Evolutionary conservation across 2,329 filamentous ascomycete genomes (phyloP), one percentile per base, ranked within the genome.

Genomic region (Monosporascus sp.): DNA sequence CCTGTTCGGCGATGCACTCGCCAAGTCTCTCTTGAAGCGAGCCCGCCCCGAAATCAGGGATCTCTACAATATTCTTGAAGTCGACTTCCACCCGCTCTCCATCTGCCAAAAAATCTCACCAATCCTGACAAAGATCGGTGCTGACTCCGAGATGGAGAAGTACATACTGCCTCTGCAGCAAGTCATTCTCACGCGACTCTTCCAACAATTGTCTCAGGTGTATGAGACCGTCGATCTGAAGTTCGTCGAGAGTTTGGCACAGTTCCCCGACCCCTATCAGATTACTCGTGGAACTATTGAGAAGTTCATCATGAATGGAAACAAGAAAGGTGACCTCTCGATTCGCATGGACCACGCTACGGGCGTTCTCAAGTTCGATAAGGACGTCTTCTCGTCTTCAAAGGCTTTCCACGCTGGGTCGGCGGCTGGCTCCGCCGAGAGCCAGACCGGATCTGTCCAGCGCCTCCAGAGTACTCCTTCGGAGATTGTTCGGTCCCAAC

Each of bases 271-370:
- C 70, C 91, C 94, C 43, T 97, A 95, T 83, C 88, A 97, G 75
- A 91, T 97, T 62, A 88, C 84, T 59, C 86, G 89, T 51, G 85
- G 87, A 61, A 96, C 90, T 57, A 95, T 99, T 62, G 94, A 99
- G 80, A 99, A 97, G 78, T 99, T 99, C 81, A 97, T 99, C 81
- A 99, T 99, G 94, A 99, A 99, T 74, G 94, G 94, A 59, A 97
- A 96, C 83, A 99, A 99, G 85, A 99, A 99, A 84, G 94, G 94
- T 53, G 94, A 99, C 66, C 82, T 99, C 46, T 89, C 94, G 51
- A 95, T 99, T 65, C 91, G 94, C 57, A 91, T 97, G 74, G 90
- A 97, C 69, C 94, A 99, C 70, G 91, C 91, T 57, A 93, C 92
- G 51, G 91, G 94, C 56, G 90, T 97, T 49, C 84, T 99, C 56